A percentile compares a stretch with the other conserved stretches of the same genome.
Conservation (phyloP, 306 rosid species). For the Pterocarpus macrocarpus region DNA sequence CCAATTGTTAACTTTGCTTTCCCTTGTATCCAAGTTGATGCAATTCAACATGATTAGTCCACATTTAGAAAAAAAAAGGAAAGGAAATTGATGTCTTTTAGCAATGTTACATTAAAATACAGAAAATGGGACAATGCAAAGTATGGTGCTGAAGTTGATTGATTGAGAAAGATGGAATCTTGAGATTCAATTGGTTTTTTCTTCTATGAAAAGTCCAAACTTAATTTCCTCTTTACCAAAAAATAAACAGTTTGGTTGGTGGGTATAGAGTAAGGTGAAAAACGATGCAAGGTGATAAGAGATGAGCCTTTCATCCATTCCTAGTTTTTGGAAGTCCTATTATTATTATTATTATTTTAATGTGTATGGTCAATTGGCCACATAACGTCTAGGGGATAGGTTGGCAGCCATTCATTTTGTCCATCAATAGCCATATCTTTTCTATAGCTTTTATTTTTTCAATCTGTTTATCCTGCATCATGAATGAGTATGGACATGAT, state of each 20-base stretch:
- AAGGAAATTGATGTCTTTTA: background rate
- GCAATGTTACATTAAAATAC: conserved; percentile 15
- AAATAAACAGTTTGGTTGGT: background rate
- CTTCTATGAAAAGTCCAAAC: conserved; percentile 29
- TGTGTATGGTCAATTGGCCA: background rate
- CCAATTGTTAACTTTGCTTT: conserved; percentile 27
- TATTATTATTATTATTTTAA: background rate
- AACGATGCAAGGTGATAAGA: background rate
- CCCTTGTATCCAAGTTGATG: conserved; percentile 43
- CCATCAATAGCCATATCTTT: background rate
- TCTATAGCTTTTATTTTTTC: background rate
- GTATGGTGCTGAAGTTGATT: conserved; percentile 40
- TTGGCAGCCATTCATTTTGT: conserved; percentile 11
- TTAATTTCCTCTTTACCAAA: conserved; percentile 10
- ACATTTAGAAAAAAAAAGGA: background rate
- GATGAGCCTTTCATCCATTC: conserved; percentile 7
- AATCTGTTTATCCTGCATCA: background rate
- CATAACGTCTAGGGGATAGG: background rate
- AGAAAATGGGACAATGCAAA: conserved; percentile 15
- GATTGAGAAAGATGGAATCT: conserved; percentile 37
- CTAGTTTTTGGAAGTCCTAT: background rate
- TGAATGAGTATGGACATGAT: background rate
- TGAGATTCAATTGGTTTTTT: conserved; percentile 38
- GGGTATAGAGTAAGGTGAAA: background rate
- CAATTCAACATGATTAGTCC: conserved; percentile 42